A percentile compares a stretch with the other conserved stretches of the same genome.
phyloP scores from a whole-genome alignment of 352 stramenopile species.

The Phytophthora boehmeriae region DNA sequence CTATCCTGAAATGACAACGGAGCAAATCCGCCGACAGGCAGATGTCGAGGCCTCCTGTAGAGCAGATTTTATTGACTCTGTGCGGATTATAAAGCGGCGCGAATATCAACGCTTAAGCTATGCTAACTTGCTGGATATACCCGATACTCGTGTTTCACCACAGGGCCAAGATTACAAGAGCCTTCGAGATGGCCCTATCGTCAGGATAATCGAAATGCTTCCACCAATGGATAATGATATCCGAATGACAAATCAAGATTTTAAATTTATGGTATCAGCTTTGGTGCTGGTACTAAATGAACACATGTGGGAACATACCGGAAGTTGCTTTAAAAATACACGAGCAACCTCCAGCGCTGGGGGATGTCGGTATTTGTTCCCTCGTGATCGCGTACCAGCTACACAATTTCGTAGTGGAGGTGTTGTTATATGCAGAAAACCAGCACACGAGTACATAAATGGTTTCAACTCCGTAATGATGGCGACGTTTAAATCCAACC shows the following conservation, averaged over 20 bases:
- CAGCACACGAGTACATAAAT: constrained; percentile 13
- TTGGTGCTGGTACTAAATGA: neutral
- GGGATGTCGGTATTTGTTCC: constrained; percentile 1
- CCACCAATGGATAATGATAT: neutral
- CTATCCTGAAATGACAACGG: too few relatives aligned
- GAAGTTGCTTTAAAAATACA: constrained; percentile 1
- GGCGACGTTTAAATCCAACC: constrained; percentile 23
- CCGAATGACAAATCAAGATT: neutral
- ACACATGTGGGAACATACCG: constrained; percentile 1
- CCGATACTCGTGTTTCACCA: neutral
- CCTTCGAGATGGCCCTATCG: neutral
- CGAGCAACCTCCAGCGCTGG: neutral
- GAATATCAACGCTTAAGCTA: too few relatives aligned
- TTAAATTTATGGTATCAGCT: neutral
- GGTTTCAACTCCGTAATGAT: constrained; percentile 13
- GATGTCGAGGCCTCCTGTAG: too few relatives aligned
- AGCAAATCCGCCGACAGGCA: too few relatives aligned
- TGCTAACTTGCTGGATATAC: neutral
- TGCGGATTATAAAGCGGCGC: too few relatives aligned
- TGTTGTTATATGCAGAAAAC: neutral
- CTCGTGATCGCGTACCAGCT: neutral
- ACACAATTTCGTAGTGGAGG: neutral
- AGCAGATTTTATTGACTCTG: too few relatives aligned
- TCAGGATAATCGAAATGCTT: neutral
- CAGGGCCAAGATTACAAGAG: too few relatives aligned